Evolutionary conservation across 202 grass and related monocot species (phyloP).

Genomic region (Saccharum hybrid): DNA sequence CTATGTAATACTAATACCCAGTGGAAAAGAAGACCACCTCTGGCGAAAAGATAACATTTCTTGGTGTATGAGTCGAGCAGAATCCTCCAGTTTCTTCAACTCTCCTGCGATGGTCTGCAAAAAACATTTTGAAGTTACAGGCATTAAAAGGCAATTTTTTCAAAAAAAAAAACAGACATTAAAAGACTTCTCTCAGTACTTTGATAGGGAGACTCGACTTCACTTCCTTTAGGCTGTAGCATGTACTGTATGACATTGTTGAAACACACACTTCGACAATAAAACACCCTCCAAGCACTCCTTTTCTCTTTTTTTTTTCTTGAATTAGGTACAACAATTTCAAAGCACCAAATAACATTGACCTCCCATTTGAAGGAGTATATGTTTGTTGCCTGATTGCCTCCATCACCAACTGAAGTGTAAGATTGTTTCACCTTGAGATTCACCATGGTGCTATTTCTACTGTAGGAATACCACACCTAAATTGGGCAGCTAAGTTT

Average conservation of each 20-base stretch:
- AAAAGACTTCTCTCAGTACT: neutral
- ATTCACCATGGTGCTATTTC: neutral
- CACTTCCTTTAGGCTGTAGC: neutral
- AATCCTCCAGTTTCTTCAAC: constrained; percentile 17
- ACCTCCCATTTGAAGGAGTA: neutral
- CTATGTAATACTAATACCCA: no score
- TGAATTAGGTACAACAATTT: neutral
- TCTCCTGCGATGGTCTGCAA: neutral
- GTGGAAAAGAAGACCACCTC: neutral
- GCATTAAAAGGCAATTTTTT: no score
- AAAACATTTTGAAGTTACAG: neutral
- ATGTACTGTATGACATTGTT: no score
- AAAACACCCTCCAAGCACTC: neutral
- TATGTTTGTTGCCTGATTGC: neutral
- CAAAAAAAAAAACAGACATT: neutral
- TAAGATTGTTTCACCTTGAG: neutral
- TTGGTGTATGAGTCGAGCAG: constrained; percentile 21
- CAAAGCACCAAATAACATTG: neutral
- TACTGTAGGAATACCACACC: neutral
- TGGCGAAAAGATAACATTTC: constrained; percentile 11
- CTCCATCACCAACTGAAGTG: neutral
- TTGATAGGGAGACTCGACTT: neutral
- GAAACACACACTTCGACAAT: no score
- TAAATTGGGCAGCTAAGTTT: neutral
- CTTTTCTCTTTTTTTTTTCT: neutral